A percentile compares a stretch with the other conserved stretches of the same genome.
Conservation (phyloP, 2,329 filamentous ascomycete species). For the Cladosporium sp. region DNA sequence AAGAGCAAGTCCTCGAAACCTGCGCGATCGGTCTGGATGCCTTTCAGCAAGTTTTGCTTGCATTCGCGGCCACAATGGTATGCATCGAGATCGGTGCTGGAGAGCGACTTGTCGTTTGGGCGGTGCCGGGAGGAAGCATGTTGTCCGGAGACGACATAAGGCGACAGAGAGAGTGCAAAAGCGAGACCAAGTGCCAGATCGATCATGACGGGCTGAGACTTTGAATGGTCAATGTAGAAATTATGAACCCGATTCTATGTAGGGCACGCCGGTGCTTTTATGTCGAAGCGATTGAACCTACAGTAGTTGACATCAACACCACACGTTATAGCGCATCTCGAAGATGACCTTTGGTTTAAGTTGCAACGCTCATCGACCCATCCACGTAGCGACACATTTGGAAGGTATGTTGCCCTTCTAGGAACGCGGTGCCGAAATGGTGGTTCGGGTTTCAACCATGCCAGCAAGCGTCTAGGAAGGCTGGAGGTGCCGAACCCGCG, state of each 20-base stretch:
- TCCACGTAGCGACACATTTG: not conserved
- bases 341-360: not conserved
- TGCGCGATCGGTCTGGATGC: not conserved
- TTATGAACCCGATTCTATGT: not conserved
- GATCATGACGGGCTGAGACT: not conserved
- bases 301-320: too few relatives aligned
- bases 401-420: not conserved
- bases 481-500: not conserved
- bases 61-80: not conserved
- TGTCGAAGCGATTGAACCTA: not conserved
- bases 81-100: not conserved
- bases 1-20: not conserved
- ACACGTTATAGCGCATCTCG: too few relatives aligned
- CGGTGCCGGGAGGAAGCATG: not conserved
- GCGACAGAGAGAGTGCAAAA: not conserved
- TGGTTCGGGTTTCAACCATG: not conserved
- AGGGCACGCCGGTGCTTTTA: not conserved
- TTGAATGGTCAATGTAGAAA: too few relatives aligned
- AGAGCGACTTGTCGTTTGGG: not conserved
- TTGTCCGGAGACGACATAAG: not conserved
- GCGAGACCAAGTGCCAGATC: not conserved
- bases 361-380: not conserved
- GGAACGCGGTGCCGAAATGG: not conserved
- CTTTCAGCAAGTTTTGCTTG: not conserved
- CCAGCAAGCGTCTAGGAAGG: not conserved